Evolutionary conservation across 768 basidiomycete species (phyloP), one percentile per base, ranked within the genome.

Genomic region (Serendipita sp.): DNA sequence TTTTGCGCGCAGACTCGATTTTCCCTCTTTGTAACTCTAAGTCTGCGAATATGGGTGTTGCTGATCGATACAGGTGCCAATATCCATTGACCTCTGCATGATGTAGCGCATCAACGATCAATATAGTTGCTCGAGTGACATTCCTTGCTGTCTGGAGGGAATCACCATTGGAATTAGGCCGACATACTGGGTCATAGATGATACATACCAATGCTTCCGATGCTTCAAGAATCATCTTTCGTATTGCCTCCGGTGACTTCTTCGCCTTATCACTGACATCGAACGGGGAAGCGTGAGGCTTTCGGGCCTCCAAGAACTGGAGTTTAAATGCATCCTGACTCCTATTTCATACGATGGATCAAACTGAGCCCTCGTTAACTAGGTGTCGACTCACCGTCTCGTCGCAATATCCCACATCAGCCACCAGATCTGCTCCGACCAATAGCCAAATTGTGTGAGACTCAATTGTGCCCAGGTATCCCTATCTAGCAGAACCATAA

Each of bases 341-440:
- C 34, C 56, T 60, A n/a, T 32, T 28, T 38, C 48, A 60, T 32
- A 24, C 28, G 10, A n/a, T 32, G 56, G 35, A 37, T 32, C 16
- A 8, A 38, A 28, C 24, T 1, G 24, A 24, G 24, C 24, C 24
- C 24, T 24, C 24, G 24, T 24, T 30, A 30, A n/a, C 2, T n/a
- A n/a, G 56, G 34, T 63, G 32, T 54, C 67, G 58, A 71, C 76
- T 46, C 71, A 88, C 89, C 85, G 80, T 64, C 90, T 83, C 65
- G 81, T 83, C 11, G 85, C 81, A 28, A 86, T 80, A 66, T 89
- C 72, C 11, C 78, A 79, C 32, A 92, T 76, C 63, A 88, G 80
- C 70, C 88, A 82, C 91, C 89, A 92, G 51, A 91, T 79, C 70
- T 86, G 81, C 56, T 78, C 76, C 18, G 86, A 83, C 90, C 91